Evolutionary conservation across 495 filamentous ascomycete species (phyloP), one percentile per base, ranked within the genome.

Genomic region (Podospora appendiculata): DNA sequence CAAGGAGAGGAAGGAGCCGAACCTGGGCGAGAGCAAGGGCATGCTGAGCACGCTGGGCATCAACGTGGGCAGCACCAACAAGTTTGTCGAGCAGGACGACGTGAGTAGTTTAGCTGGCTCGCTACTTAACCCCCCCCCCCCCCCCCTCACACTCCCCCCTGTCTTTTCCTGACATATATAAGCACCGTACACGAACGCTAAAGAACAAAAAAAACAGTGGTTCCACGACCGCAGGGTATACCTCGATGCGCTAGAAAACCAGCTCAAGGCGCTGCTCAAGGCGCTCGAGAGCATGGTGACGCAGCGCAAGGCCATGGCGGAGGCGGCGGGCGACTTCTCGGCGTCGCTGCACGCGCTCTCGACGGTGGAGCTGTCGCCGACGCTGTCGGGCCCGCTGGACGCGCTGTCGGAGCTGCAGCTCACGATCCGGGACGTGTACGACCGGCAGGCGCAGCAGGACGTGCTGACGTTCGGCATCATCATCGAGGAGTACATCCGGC

Each of bases 21-120:
- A 82, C 54, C 75, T 94, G 4, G 84, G 83, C 43, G 93, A 96
- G 69, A 93, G 81, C 71, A 96, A 96, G 74, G 89, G 93, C 49
- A 85, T 97, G 77, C 79, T 96, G 51, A 86, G 91, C 59, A 84
- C 84, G 12, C 79, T 96, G 50, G 88, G 89, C 16, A 82, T 95
- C 40, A 81, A 74, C 50, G 81, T 88, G 33, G 89, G 90, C 25
- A 70, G 78, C 18, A 80, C 84, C 33, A 75, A 71, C 45, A 98
- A 98, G 67, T 98, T 97, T 70, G 85, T 97, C 41, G 93, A 98
- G 65, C 94, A 95, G 60, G 93, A 98, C 70, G 93, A 98, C 69
- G 89, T 93, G 73, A 78, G 84, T 54, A 52, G 43, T 34, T 33
- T n/a, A 13, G n/a, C n/a, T n/a, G n/a, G n/a, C n/a, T n/a, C n/a